Base-by-base conservation (phyloP, 768 basidiomycete genomes). In the Suillus clintonianus region DNA sequence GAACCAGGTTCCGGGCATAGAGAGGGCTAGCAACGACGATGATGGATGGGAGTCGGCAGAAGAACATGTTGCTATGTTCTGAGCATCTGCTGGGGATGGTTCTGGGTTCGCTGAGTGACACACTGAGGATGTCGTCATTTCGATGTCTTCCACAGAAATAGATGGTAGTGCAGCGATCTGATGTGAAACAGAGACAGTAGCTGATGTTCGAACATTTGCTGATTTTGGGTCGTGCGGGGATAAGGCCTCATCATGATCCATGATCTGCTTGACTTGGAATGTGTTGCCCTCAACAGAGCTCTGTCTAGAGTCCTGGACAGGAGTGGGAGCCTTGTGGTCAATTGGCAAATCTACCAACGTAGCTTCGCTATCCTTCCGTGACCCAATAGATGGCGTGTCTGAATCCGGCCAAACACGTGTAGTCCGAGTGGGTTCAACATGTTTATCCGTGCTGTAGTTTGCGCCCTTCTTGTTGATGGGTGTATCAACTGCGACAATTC, bases 1-100 rank as follows among this genome's bases (percentile, higher is more conserved):
- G 42, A 73, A 73, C 74, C 74, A 75, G 32, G 68, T 48, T 1
- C 74, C 75, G 15, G 75, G 67, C 8, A 57, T 57, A 39, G 63
- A 22, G 53, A 62, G 65, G n/a, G 43, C 13, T 17, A 13, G 11
- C 27, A 9, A 41, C 10, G 27, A 19, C 1, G 51, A 32, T 1
- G 56, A 55, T 22, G 34, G 17, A 57, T 24, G 27, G 17, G 37
- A 41, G 56, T 57, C 24, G n/a, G 39, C 2, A 24, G 39, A 57
- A 17, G 41, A 41, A 19, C 17, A 30, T 27, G 56, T 41, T 57
- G 39, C 17, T 30, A 19, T 13, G 24, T 41, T 30, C 56, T 57
- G 39, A 27, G 37, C 17, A 17, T 30, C 24, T 41, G 17, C 17
- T 19, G 17, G 24, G 13, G 24, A 27, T 24, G 39, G 11, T 19